These are phyloP conservation scores for Hansenula sp. DNA, from an alignment of 1,139 yeast genomes.

Conservation along the genomic window DNA sequence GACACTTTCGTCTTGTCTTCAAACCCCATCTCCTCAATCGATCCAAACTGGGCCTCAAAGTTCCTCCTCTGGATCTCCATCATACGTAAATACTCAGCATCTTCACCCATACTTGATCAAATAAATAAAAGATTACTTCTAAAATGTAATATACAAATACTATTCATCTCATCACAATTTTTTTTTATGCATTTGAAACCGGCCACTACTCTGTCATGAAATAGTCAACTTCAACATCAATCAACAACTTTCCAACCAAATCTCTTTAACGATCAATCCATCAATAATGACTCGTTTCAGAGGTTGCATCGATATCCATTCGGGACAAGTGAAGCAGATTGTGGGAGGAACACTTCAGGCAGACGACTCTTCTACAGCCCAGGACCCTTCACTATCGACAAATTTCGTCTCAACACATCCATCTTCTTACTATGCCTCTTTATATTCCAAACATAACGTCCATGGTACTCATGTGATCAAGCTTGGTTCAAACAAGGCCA, in stretches of 20 bases:
- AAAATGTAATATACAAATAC: too few species aligned
- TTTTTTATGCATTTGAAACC: not conserved
- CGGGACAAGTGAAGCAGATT: conserved; percentile 93
- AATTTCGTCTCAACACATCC: conserved; percentile 80
- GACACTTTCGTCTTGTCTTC: conserved; percentile 43
- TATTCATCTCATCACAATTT: not conserved
- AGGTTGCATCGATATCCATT: conserved; percentile 94
- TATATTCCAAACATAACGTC: conserved; percentile 57
- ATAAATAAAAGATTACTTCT: too few species aligned
- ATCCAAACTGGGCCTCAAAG: conserved; percentile 69
- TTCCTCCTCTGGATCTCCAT: conserved; percentile 54
- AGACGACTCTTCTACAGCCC: conserved; percentile 37
- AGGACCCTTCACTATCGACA: conserved; percentile 33
- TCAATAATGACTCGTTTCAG: conserved; percentile 76
- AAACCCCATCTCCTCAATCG: conserved; percentile 54
- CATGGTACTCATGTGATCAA: conserved; percentile 90
- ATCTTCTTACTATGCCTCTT: conserved; percentile 69
- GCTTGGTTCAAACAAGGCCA: conserved; percentile 68
- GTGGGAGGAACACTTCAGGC: conserved; percentile 84
- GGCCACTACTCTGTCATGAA: not conserved
- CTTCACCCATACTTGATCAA: not conserved
- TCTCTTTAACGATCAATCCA: not conserved
- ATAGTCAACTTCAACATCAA: not conserved
- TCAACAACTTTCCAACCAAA: not conserved
- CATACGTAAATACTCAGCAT: conserved; percentile 39